Base-by-base conservation (phyloP, 73 alveolate species). In the Durusdinium trenchii region DNA sequence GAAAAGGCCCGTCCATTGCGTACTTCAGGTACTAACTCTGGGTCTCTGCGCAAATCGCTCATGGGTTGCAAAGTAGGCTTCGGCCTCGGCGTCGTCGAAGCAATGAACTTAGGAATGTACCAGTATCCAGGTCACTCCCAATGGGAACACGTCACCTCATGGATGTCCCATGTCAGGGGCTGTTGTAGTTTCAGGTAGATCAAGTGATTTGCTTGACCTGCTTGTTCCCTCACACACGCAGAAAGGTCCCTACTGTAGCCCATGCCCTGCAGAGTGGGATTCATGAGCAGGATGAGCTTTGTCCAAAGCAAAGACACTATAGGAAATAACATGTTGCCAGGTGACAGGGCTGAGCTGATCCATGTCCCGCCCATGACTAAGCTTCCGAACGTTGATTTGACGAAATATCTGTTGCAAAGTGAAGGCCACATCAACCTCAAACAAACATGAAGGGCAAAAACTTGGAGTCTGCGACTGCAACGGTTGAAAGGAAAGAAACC, bases 361-460 rank as follows among this genome's bases (percentile, higher is more conserved):
- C 50, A 36, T 51, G 51, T 54, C 35, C 28, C 0, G 6, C 57
- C 1, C 42, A 45, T 5, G 32, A 30, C 85, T n/a, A 28, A 20
- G 52, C 52, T 30, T 36, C 76, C 81, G 52, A n/a, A 61, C 94
- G 32, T 76, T 52, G 42, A 61, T 61, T 16, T 16, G 54, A 52
- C 54, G 81, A 62, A 85, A 85, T 38, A 85, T 61, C 43, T n/a
- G 6, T 12, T 54, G 95, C 62, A 86, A 35, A 9, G 95, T 54
- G 83, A 86, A 86, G 82, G 83, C 95, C 36, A 61, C 82, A 12
- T 86, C 95, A 60, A 86, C 95, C 94, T 76, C 87, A 38, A 38
- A 40, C 35, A 38, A 76, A 12, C 30, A 35, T 16, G 54, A n/a
- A 76, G 57, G 36, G 23, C 18, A 76, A 43, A n/a, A 76, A 69